Conservation (phyloP, 108 stramenopile species). For the Fragilaria radians region DNA sequence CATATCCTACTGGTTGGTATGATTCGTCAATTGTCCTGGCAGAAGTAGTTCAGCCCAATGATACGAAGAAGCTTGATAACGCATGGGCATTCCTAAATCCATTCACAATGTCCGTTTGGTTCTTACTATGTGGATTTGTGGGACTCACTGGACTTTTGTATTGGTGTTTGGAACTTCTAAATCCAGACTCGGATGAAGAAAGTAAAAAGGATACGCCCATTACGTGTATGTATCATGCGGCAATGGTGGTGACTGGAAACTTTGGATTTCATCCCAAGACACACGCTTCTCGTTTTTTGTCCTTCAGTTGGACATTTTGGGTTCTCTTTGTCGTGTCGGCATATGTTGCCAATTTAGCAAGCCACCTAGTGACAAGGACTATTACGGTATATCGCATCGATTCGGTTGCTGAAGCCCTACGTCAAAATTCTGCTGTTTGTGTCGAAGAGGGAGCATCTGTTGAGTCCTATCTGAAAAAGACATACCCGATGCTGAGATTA, state of each 20-base stretch:
- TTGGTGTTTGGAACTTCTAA: slow-evolving; percentile 14
- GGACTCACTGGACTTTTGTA: slow-evolving; percentile 18
- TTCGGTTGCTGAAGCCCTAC: background rate
- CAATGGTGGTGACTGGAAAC: slow-evolving; percentile 14
- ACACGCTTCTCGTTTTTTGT: background rate
- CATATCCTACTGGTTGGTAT: background rate
- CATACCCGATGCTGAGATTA: slow-evolving; percentile 14
- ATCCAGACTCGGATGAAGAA: too few species aligned
- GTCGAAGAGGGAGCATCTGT: background rate
- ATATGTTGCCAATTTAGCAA: slow-evolving; percentile 25
- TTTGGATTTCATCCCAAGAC: slow-evolving; percentile 12
- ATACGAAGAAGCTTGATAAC: background rate
- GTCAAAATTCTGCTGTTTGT: background rate
- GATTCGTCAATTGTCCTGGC: background rate
- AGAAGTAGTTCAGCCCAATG: background rate
- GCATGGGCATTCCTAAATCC: slow-evolving; percentile 14
- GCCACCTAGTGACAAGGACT: slow-evolving; percentile 10
- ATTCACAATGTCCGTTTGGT: slow-evolving; percentile 24
- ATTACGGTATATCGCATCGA: background rate
- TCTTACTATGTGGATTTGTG: slow-evolving; percentile 10
- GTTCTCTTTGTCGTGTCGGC: slow-evolving; percentile 16
- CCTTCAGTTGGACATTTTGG: slow-evolving; percentile 12
- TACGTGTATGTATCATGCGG: too few species aligned
- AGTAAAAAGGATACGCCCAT: too few species aligned
- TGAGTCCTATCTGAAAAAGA: slow-evolving; percentile 6